phyloP scores from a whole-genome alignment of 345 rosid species.

The Carallia pectinifolia region DNA sequence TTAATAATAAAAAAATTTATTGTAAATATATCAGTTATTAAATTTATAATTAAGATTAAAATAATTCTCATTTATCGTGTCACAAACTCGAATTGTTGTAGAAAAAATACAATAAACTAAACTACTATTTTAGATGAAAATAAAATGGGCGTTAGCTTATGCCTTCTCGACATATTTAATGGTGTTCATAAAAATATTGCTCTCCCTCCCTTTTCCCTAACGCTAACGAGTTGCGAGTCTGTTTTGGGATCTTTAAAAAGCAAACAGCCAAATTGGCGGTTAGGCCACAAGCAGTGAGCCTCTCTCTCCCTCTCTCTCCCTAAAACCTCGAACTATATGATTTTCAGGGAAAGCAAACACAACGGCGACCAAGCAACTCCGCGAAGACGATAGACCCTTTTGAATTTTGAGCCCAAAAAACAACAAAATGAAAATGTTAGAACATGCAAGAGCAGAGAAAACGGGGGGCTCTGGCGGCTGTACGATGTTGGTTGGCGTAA shows the following conservation, averaged over 20 bases:
- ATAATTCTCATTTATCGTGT: no score
- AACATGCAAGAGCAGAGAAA: slow-evolving; percentile 23
- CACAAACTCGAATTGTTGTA: no score
- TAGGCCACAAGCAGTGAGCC: slow-evolving; percentile 26
- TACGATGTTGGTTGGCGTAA: slow-evolving; percentile 31
- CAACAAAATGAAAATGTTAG: slow-evolving; percentile 39
- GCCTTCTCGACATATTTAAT: no score
- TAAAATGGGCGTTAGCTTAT: no score
- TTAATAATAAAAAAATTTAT: no score
- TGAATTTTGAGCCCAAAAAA: background rate
- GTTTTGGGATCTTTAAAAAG: slow-evolving; percentile 49
- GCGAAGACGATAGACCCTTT: background rate
- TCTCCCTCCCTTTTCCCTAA: slow-evolving; percentile 21
- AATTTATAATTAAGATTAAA: no score
- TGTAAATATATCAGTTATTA: no score
- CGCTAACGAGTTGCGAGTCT: slow-evolving; percentile 4
- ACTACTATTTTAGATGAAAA: no score
- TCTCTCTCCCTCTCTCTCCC: slow-evolving; percentile 12
- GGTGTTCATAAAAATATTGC: background rate
- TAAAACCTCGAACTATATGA: slow-evolving; percentile 16
- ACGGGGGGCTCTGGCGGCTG: slow-evolving; percentile 33
- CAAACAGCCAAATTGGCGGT: slow-evolving; percentile 57
- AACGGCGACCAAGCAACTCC: slow-evolving; percentile 10
- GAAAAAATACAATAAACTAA: no score
- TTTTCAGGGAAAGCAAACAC: slow-evolving; percentile 21